phyloP scores from a whole-genome alignment of 179 eudicot genomes.

The Silene noctiflora region DNA sequence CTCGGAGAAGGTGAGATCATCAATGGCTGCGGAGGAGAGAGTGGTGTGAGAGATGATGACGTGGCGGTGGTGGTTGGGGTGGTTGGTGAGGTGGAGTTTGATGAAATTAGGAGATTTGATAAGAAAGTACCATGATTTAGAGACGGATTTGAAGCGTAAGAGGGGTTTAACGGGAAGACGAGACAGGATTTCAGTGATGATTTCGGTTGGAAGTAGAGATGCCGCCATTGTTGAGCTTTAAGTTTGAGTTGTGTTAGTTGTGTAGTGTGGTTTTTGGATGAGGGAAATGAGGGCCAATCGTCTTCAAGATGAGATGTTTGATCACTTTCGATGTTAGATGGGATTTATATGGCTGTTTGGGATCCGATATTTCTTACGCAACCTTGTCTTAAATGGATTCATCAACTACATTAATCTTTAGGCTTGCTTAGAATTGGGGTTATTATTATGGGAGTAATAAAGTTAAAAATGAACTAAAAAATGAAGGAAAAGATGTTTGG shows the following conservation, averaged over 20 bases:
- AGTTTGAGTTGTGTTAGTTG: not conserved
- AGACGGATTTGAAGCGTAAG: constrained; percentile 15
- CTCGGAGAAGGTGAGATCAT: constrained; percentile 3
- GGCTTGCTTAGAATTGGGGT: too few species aligned
- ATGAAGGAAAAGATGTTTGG: too few species aligned
- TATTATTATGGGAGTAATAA: too few species aligned
- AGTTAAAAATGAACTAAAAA: too few species aligned
- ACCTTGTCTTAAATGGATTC: too few species aligned
- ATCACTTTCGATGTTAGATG: too few species aligned
- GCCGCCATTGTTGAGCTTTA: not conserved
- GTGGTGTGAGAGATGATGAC: not conserved
- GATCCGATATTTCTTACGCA: too few species aligned
- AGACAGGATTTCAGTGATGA: constrained; percentile 5
- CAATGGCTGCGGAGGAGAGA: not conserved
- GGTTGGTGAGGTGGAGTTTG: constrained; percentile 12
- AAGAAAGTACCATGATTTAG: constrained; percentile 2
- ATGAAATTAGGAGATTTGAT: constrained; percentile 13
- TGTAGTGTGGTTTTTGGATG: not conserved
- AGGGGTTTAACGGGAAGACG: constrained; percentile 2
- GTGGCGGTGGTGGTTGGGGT: constrained; percentile 7
- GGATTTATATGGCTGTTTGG: too few species aligned
- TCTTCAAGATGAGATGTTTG: not conserved
- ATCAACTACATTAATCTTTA: too few species aligned
- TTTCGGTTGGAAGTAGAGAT: not conserved
- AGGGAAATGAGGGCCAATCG: not conserved